These are phyloP conservation scores for Chrysanthemum seticuspe DNA, from an alignment of 129 eudicot genomes.

Conservation along the genomic window DNA sequence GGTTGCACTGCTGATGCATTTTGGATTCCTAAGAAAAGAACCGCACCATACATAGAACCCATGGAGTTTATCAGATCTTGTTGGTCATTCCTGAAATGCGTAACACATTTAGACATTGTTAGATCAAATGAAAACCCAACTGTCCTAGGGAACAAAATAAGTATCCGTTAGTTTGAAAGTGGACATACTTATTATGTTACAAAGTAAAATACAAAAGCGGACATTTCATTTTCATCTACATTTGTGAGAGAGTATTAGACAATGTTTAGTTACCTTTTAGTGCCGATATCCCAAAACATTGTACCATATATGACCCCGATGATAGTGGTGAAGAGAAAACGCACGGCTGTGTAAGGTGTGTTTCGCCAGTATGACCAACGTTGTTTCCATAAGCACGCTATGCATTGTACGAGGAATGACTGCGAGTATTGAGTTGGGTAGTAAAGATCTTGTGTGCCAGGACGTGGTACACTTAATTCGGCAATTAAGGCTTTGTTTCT, in stretches of 20 bases:
- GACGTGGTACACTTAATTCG: slow-evolving; percentile 38
- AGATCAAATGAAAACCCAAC: background rate
- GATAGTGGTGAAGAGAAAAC: slow-evolving; percentile 36
- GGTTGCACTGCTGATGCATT: slow-evolving; percentile 48
- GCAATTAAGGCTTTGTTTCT: slow-evolving; percentile 46
- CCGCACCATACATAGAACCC: slow-evolving; percentile 51
- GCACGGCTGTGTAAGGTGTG: slow-evolving; percentile 44
- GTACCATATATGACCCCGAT: slow-evolving; percentile 43
- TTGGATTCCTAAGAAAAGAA: slow-evolving; percentile 41
- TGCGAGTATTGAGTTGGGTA: slow-evolving; percentile 42
- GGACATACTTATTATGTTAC: no score
- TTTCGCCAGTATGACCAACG: slow-evolving; percentile 54
- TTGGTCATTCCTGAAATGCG: slow-evolving; percentile 22
- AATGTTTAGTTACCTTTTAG: slow-evolving; percentile 29
- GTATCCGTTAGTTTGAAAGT: no score
- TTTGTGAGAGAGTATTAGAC: background rate
- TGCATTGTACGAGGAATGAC: slow-evolving; percentile 34
- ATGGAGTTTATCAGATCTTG: slow-evolving; percentile 41
- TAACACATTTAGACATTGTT: background rate
- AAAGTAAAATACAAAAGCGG: no score
- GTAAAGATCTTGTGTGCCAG: slow-evolving; percentile 38
- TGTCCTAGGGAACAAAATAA: background rate
- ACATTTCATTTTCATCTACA: background rate
- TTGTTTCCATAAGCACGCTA: slow-evolving; percentile 54
- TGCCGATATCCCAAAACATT: slow-evolving; percentile 50